phyloP scores from a whole-genome alignment of 2,329 filamentous ascomycete genomes.

The Alternaria novae-zelandiae region DNA sequence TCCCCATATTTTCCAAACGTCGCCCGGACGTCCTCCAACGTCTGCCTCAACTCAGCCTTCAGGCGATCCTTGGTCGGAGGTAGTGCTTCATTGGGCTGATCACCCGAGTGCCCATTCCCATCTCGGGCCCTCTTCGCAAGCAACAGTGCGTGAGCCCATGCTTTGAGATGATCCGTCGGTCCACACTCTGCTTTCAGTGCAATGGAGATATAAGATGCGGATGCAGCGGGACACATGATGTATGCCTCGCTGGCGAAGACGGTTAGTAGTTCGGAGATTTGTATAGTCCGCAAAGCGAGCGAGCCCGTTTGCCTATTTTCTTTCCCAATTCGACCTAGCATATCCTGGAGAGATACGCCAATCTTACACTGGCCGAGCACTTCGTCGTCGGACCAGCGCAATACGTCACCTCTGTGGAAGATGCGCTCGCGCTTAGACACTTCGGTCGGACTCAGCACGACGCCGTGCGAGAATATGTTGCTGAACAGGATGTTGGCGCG shows the following conservation, averaged over 20 bases:
- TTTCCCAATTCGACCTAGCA: constrained; percentile 39
- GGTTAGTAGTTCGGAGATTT: constrained; percentile 57
- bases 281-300: constrained; percentile 34
- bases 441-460: constrained; percentile 67
- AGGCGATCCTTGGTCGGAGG: constrained; percentile 48
- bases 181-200: constrained; percentile 67
- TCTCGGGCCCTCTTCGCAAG: constrained; percentile 45
- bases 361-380: constrained; percentile 62
- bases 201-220: constrained; percentile 57
- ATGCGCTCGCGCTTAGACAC: constrained; percentile 66
- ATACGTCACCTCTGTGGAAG: constrained; percentile 68
- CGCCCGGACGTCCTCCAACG: constrained; percentile 46
- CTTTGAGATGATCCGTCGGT: constrained; percentile 61
- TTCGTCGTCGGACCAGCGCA: constrained; percentile 60
- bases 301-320: constrained; percentile 35
- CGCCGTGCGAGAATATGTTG: constrained; percentile 47
- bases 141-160: constrained; percentile 67
- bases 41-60: constrained; percentile 47
- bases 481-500: constrained; percentile 80
- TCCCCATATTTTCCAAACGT: constrained; percentile 56
- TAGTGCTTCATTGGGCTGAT: constrained; percentile 22
- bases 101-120: not conserved
- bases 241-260: constrained; percentile 63
- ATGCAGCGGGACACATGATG: constrained; percentile 62
- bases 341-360: constrained; percentile 55